Evolutionary conservation across 305 asterid genomes (phyloP), one percentile per base, ranked within the genome.

Genomic region (Fraxinus floribunda): DNA sequence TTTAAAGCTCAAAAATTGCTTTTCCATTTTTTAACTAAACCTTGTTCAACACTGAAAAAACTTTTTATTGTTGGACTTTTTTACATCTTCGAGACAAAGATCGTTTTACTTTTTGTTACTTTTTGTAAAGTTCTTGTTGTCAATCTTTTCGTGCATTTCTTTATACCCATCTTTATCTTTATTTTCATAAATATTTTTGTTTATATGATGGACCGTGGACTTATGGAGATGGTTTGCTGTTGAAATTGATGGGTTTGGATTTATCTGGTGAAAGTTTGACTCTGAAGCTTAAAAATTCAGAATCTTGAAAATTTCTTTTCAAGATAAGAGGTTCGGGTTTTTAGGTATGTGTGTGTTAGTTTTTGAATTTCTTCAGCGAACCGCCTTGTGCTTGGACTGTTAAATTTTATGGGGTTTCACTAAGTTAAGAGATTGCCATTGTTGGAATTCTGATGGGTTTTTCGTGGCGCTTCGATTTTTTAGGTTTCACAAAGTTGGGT

Each of bases 251-350:
- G 88, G 80, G 75, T 78, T 83, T 36, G 87, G 87, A 36, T 82
- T 84, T 85, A 71, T 71, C 85, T 85, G 49, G 76, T 80, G 64
- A 38, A 82, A 73, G 82, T 88, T 78, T 84, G 86, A 85, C 89
- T 80, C 78, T 78, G 81, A 79, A 87, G 60, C 52, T 83, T 85
- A 71, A 80, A 64, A 77, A 78, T 77, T 60, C 80, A 71, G 86
- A 84, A 85, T 90, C 80, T 80, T 78, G 81, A 74, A 82, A 84
- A 74, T 84, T 79, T 85, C 81, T 38, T 75, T 79, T 81, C 88
- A 66, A 82, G 85, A 62, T 82, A 9, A 55, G 86, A 84, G 39
- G 86, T 89, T 88, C 83, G 82, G 34, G 77, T 86, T 66, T 66
- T 24, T 24, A 4, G 18, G 36, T 66, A 26, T 82, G 83, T 52